Base-by-base conservation (phyloP, 768 basidiomycete species). In the Austroboletus festivus region DNA sequence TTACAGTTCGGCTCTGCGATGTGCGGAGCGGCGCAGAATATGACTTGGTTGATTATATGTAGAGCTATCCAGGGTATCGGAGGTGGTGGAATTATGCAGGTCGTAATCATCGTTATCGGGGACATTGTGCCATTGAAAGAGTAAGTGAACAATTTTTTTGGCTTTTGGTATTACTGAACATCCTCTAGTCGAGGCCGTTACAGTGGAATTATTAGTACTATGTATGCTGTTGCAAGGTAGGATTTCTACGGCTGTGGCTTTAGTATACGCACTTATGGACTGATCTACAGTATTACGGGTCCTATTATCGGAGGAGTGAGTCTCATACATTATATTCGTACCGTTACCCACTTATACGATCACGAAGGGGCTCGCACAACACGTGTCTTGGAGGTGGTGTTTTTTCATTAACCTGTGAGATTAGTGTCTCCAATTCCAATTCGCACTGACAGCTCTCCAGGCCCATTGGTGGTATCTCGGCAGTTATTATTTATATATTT, bases 51-150 rank as follows among this genome's bases (percentile, higher is more conserved):
- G 15, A 81, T 90, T 28, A 73, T 86, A 1, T 79, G 78, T 37
- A 79, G 90, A 54, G 89, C 87, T 3, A 71, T 93, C 3, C 90
- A 92, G 62, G 90, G 90, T 9, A 81, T 92, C 26, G 90, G 90
- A 21, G 88, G 87, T 7, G 88, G 87, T 10, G 89, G 86, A 5
- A 84, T 90, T 50, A 71, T 89, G 15, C 86, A 87, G 59, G 70
- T 89, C 53, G 84, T 86, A 7, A 78, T 84, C 42, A 90, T 91
- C 56, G 86, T 81, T 2, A 82, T 90, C 37, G 81, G 85, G 38
- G 92, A 94, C 65, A 90, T 94, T 30, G 86, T 91, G 0, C 80
- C 89, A 0, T 67, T 94, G 31, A 72, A 82, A 69, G 83, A 90
- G 87, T 87, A n/a, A n/a, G 63, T 43, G 35, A 6, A 6, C 28